Base-by-base conservation (phyloP, 2,329 filamentous ascomycete genomes). In the Fusarium sp. region DNA sequence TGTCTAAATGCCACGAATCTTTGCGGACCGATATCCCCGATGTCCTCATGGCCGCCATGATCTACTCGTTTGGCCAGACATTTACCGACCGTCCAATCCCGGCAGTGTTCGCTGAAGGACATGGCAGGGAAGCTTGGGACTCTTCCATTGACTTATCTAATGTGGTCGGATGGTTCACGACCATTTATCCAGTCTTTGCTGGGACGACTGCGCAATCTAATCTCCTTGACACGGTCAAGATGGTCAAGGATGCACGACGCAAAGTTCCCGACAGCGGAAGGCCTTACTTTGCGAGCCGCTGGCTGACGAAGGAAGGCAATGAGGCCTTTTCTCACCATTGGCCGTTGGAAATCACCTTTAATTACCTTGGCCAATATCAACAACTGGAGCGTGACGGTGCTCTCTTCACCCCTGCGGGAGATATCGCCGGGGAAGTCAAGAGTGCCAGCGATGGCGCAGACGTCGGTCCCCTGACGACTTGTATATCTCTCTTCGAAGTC, bases 401-500 rank as follows among this genome's bases (percentile, higher is more conserved):
- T 6, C 66, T 78, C 0, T 78, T 79, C 27, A 76, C 64, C 8
- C 32, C 66, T 1, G n/a, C 48, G 3, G 48, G 62, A 1, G 67
- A 63, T 0, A 75, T 75, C 15, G 71, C 71, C 0, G 70, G 70
- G 6, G 70, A 73, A 38, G 50, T 73, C 2, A 73, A 41, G 3
- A 58, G 59, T 33, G 71, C 72, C 2, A 68, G 32, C 1, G 46
- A 63, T 6, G 71, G 72, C 2, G 62, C 71, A 26, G 71, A 74
- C 3, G 8, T 74, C 1, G 71, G 71, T 3, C 41, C 62, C 7
- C 3, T 59, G 5, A 61, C 71, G 9, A 41, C 66, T n/a, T 70
- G 71, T 27, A 83, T 86, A n/a, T 82, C 85, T 1, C 71, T 85
- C 2, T 85, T 87, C 26, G 85, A 87, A 66, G 78, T 86, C 20